Evolutionary conservation across 257 asterid species (phyloP), one percentile per base, ranked within the genome.

Genomic region (Verbascum thapsus): DNA sequence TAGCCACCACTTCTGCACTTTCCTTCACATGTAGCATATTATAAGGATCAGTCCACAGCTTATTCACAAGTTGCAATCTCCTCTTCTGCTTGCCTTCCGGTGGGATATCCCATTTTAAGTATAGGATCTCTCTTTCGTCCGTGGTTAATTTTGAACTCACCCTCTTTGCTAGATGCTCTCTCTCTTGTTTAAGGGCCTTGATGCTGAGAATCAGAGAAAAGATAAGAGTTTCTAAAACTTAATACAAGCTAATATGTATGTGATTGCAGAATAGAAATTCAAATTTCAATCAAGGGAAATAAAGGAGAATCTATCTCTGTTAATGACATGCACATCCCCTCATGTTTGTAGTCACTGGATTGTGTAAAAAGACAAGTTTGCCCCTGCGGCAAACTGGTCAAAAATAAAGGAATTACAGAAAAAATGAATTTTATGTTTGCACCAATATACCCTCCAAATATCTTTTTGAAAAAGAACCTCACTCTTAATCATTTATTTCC

Each of bases 181-280:
- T 82, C 80, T 94, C 99, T 68, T 94, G 97, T 72, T 83, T 94
- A 16, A 94, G 92, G 2, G 94, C 90, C 83, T 74, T 92, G 78
- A 89, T 78, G 78, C 97, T 91, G 90, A 53, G n/a, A 61, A 20
- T 50, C 42, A 30, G 38, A 66, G 2, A 44, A 1, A 49, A 10
- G n/a, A n/a, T n/a, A n/a, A 7, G n/a, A 8, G 5, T 6, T 1
- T 45, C 18, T 20, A 6, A 55, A 15, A 17, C 45, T 41, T 16
- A n/a, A n/a, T n/a, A 26, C 32, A 26, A 26, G 32, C 32, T 12
- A 42, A 65, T 18, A 50, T 3, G 2, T 39, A 20, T 6, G 49
- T 3, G 19, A 62, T 10, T 52, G 11, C 26, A 26, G 32, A 26
- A 34, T 0, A 48, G 59, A 8, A 18, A 26, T 66, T 35, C 16